These are phyloP conservation scores for Escallonia herrerae DNA, from an alignment of 129 eudicot genomes.

Conservation along the genomic window DNA sequence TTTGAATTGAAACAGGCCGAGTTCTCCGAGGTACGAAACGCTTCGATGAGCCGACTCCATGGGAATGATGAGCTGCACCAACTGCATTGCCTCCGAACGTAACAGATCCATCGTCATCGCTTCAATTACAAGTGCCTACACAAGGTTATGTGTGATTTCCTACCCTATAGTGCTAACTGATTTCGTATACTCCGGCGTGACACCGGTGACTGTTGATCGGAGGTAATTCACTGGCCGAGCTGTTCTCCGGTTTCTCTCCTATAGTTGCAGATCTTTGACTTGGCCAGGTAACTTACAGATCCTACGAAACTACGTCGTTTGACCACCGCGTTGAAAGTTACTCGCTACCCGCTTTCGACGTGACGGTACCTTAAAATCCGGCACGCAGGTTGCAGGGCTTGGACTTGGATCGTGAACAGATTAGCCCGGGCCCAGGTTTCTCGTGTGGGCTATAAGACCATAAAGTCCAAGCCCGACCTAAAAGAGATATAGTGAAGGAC, in stretches of 20 bases:
- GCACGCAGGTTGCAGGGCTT: too few relatives aligned
- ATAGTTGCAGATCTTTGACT: too few relatives aligned
- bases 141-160: neutral
- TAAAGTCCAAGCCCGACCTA: too few relatives aligned
- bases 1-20: conserved; percentile 77
- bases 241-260: neutral
- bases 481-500: too few relatives aligned
- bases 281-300: too few relatives aligned
- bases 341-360: neutral
- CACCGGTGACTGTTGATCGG: conserved; percentile 3
- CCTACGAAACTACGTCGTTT: too few relatives aligned
- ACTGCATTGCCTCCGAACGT: conserved; percentile 82
- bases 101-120: conserved; percentile 70
- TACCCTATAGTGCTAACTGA: too few relatives aligned
- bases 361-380: neutral
- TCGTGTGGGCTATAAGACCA: too few relatives aligned
- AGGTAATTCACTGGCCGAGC: neutral
- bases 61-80: conserved; percentile 72
- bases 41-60: conserved; percentile 74
- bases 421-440: too few relatives aligned
- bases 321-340: neutral
- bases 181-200: neutral
- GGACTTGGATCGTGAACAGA: too few relatives aligned
- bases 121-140: neutral
- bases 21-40: conserved; percentile 81